Base-by-base conservation (phyloP, 306 rosid genomes). In the Chamaecrista fasciculata region DNA sequence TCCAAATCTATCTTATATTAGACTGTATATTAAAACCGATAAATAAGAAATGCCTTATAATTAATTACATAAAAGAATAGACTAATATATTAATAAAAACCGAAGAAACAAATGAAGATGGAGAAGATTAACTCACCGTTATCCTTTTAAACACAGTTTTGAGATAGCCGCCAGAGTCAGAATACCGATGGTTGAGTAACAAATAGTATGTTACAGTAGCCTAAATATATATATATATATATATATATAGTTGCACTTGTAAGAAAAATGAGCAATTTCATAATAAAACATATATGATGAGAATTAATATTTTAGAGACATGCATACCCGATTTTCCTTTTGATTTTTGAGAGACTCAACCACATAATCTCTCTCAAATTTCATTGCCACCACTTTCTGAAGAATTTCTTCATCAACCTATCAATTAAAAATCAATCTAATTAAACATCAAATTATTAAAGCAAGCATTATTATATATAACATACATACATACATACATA, bases 321-420 rank as follows among this genome's bases (percentile, higher is more conserved):
- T n/a, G 8, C 79, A 46, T 68, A 92, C 97, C 96, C 89, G 85
- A 79, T 92, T 92, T 65, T 87, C 95, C 15, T 72, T 60, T 79
- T 89, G 86, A 77, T 80, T 83, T 29, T 81, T 69, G 71, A 92
- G 90, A 71, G 98, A 92, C 67, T 89, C 92, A 79, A 85, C 47
- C 82, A 92, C 72, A 11, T 72, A 84, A 62, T 77, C 81, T 74
- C 88, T 82, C 53, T 87, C 91, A 72, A 87, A 92, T 57, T 96
- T 96, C 96, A 82, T 87, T 47, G 69, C 81, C 63, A 87, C 86
- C 69, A 92, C 96, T 81, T 84, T 88, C 56, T 79, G 86, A 71
- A 92, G 92, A 69, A 92, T 86, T 73, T 89, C 95, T 66, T 89
- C 96, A 0, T 92, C 97, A 70, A 89, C 86, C 97, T 92, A 79